Evolutionary conservation across 495 filamentous ascomycete species (phyloP), one percentile per base, ranked within the genome.

Genomic region (Penicillium maclennaniae): DNA sequence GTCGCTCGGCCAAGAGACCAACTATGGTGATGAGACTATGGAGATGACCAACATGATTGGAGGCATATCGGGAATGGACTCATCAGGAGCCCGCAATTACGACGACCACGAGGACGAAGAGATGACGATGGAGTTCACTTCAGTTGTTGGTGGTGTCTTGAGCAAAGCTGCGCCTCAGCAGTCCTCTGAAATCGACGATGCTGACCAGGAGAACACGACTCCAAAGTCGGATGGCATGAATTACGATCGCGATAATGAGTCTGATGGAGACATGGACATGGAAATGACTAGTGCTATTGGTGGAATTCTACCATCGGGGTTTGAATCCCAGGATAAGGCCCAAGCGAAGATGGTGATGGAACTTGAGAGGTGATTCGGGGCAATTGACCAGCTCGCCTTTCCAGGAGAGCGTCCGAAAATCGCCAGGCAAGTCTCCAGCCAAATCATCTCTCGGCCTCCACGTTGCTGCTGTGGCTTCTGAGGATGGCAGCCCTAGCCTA

Each of bases 101-200:
- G 60, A 70, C 27, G 63, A 43, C 7, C 73, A 86, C 46, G 85
- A 89, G 38, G 76, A 82, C 39, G 83, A 86, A 63, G 87, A 86
- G 45, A 80, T 92, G 76, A 87, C 87, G 2, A 91, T 91, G 87
- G 89, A 91, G 53, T 79, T 92, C 46, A 95, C 88, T 0, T 81
- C 83, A 36, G 85, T 83, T 0, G 70, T 92, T 50, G 88, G 88
- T 7, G 83, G 82, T 45, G 74, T 91, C 26, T 58, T 87, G 28
- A 71, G 69, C 10, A 75, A 68, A 27, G 61, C 69, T n/a, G 21
- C 63, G 25, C 42, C 56, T 38, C 27, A 42, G 7, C 43, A 47
- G 15, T 47, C 45, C 31, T 43, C 38, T 28, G 50, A 47, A 15
- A 62, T 45, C 49, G 47, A 49, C 65, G 63, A 46, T 62, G 59